phyloP scores from a whole-genome alignment of 352 stramenopile genomes.

The Phytophthora syringae region DNA sequence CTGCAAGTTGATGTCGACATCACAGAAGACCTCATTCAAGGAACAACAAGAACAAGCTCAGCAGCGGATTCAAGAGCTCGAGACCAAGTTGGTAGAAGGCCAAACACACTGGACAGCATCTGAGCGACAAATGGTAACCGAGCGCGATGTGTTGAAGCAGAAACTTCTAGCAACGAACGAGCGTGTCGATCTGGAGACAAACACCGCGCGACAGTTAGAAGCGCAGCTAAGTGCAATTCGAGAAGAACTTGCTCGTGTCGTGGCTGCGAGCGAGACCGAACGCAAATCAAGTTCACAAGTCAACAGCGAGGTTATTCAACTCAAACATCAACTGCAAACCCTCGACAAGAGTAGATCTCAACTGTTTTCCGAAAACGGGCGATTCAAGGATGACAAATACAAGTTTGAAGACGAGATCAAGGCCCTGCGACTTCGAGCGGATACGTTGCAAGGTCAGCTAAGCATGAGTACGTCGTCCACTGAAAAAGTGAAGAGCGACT shows the following conservation, averaged over 20 bases:
- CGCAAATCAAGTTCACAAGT: conserved; percentile 38
- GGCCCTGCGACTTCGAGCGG: conserved; percentile 39
- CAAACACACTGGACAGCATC: conserved; percentile 43
- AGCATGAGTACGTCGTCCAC: conserved; percentile 31
- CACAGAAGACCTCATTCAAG: conserved; percentile 44
- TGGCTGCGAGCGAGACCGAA: conserved; percentile 45
- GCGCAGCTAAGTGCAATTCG: conserved; percentile 51
- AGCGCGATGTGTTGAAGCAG: conserved; percentile 64
- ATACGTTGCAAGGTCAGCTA: conserved; percentile 48
- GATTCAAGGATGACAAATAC: conserved; percentile 44
- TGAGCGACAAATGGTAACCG: conserved; percentile 46
- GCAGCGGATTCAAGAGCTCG: conserved; percentile 46
- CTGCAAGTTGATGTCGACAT: conserved; percentile 44
- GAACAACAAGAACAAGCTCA: conserved; percentile 37
- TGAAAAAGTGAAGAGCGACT: conserved; percentile 56
- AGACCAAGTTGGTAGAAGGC: conserved; percentile 38
- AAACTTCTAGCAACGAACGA: conserved; percentile 49
- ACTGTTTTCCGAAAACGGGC: conserved; percentile 47
- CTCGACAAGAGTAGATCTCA: conserved; percentile 53
- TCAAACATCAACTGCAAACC: conserved; percentile 59
- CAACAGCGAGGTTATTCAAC: conserved; percentile 56
- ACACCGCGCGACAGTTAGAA: conserved; percentile 48
- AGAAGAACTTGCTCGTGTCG: conserved; percentile 51
- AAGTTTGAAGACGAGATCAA: conserved; percentile 42
- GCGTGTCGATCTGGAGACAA: conserved; percentile 46